Evolutionary conservation across 352 stramenopile genomes (phyloP).

Genomic region (Globisporangium apiculatum): DNA sequence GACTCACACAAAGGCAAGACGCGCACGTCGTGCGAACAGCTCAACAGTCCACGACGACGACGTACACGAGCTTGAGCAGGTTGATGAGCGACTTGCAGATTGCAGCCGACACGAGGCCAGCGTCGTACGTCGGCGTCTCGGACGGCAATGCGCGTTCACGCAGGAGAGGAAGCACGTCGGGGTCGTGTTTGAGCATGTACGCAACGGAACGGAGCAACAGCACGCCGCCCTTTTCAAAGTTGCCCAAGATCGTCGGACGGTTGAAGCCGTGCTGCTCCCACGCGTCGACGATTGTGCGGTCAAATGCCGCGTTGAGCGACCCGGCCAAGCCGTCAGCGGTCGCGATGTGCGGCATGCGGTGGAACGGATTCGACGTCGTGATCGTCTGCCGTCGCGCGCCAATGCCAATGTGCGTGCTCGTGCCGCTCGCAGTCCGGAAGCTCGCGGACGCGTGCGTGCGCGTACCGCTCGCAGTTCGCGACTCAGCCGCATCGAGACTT

Average conservation of each 20-base stretch:
- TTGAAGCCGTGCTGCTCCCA: slow-evolving; percentile 82
- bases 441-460: slow-evolving; percentile 1
- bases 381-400: slow-evolving; percentile 27
- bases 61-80: slow-evolving; percentile 63
- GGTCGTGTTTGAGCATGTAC: slow-evolving; percentile 60
- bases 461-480: slow-evolving; percentile 17
- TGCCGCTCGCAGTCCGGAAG: slow-evolving; percentile 16
- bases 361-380: slow-evolving; percentile 15
- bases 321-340: slow-evolving; percentile 10
- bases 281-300: slow-evolving; percentile 33
- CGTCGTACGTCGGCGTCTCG: slow-evolving; percentile 52
- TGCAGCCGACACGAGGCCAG: slow-evolving; percentile 53
- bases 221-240: slow-evolving; percentile 76
- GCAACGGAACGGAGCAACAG: slow-evolving; percentile 55
- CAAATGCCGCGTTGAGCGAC: slow-evolving; percentile 15
- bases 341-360: slow-evolving; percentile 6
- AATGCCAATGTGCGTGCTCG: slow-evolving; percentile 16
- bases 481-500: not conserved
- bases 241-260: slow-evolving; percentile 43
- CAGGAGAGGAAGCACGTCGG: slow-evolving; percentile 31
- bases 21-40: no score
- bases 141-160: slow-evolving; percentile 52
- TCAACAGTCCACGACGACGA: not conserved
- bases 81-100: slow-evolving; percentile 71
- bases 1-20: no score